Evolutionary conservation across 768 basidiomycete genomes (phyloP), one percentile per base, ranked within the genome.

Genomic region (Megacollybia marginata): DNA sequence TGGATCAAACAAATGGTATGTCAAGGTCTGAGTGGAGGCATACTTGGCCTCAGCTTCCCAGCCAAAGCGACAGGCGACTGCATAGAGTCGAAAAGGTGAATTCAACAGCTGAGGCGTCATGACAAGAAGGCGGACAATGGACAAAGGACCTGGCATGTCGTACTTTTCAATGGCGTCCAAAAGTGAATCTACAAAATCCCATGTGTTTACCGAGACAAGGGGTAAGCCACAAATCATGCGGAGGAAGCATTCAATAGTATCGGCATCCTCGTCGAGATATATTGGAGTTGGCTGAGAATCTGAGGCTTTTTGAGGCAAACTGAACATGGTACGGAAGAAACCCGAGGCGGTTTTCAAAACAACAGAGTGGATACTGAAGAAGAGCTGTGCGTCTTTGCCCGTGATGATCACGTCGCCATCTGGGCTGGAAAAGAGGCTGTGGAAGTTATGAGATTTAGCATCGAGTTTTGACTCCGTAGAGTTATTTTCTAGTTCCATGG

Each of bases 101-200:
- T 69, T 65, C 19, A 76, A 63, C 38, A 84, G 68, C 0, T 73
- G 64, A 1, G 74, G 76, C 0, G 76, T 76, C 60, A 75, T 70
- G 48, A 79, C 66, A n/a, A 79, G 70, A 33, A 79, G 73, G 35
- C 80, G 79, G 46, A 83, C 62, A 54, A 83, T 74, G 6, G 79
- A 81, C 51, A 70, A 66, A 1, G 82, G 80, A 0, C 83, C 83
- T 0, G 77, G 74, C 78, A 83, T 85, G 33, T 84, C 83, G 59
- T 85, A 85, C 57, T 83, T 83, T 57, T 85, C 82, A 0, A 82
- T 76, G 0, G 80, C 79, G 48, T 73, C 79, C 11, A 85, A 64
- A n/a, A 85, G 57, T 4, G 70, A 62, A 48, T 85, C 82, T 47
- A 85, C 63, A 32, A 63, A 52, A 54, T 82, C 80, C 58, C 75